Percentiles rank a stretch among this genome's conserved stretches.
phyloP scores from a whole-genome alignment of 2,329 filamentous ascomycete genomes.

The Scedosporium minutisporum region DNA sequence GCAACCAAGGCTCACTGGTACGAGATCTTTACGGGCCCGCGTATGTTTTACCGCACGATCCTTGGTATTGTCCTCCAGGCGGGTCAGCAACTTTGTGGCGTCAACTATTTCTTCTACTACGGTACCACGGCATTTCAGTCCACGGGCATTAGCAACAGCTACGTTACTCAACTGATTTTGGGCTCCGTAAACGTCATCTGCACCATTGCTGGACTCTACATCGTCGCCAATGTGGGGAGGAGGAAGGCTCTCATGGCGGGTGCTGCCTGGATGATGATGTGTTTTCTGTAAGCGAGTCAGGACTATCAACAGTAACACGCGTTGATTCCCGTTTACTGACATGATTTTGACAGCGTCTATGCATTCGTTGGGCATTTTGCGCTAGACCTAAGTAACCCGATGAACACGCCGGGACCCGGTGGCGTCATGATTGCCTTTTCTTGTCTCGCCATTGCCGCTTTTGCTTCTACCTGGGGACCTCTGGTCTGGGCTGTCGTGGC shows the following conservation, averaged over 20 bases:
- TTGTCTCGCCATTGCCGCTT: conserved; percentile 57
- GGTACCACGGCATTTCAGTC: conserved; percentile 56
- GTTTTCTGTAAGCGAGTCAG: conserved; percentile 29
- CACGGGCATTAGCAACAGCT: conserved; percentile 55
- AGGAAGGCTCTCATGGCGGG: conserved; percentile 54
- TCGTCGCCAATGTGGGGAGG: conserved; percentile 57
- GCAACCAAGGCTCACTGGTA: conserved; percentile 37
- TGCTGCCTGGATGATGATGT: conserved; percentile 49
- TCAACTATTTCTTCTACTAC: conserved; percentile 61
- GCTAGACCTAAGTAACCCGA: conserved; percentile 29
- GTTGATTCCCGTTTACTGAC: conserved; percentile 8
- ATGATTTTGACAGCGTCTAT: conserved; percentile 22
- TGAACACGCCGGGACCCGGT: conserved; percentile 39
- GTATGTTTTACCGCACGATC: conserved; percentile 54
- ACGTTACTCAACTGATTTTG: conserved; percentile 59
- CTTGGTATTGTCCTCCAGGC: conserved; percentile 55
- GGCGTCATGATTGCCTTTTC: conserved; percentile 58
- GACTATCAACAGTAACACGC: not conserved
- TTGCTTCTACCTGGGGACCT: conserved; percentile 62
- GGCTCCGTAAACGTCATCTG: conserved; percentile 57
- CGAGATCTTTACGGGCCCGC: conserved; percentile 59
- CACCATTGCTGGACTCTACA: conserved; percentile 55
- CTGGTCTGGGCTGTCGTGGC: conserved; percentile 58
- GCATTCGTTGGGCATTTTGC: conserved; percentile 38
- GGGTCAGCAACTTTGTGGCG: conserved; percentile 59